phyloP scores from a whole-genome alignment of 345 rosid genomes.

The Turnera subulata region DNA sequence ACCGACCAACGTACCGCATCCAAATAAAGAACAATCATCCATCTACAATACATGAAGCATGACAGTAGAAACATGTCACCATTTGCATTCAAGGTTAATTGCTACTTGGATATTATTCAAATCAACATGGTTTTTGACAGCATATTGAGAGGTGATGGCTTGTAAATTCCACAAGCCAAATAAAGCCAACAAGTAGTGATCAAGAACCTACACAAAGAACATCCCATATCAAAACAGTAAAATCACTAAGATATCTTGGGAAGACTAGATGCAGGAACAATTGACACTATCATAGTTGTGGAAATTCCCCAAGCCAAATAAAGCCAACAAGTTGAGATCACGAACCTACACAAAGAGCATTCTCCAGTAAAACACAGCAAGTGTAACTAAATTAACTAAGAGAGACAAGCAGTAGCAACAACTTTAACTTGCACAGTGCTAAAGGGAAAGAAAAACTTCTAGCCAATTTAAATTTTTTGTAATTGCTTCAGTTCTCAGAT shows the following conservation, averaged over 20 bases:
- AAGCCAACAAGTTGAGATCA: constrained; percentile 2
- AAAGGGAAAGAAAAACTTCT: background rate
- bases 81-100: background rate
- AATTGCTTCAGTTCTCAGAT: constrained; percentile 4
- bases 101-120: background rate
- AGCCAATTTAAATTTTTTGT: background rate
- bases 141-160: constrained; percentile 2
- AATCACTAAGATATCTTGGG: background rate
- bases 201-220: constrained; percentile 4
- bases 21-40: constrained; percentile 45
- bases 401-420: too few species aligned
- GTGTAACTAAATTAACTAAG: background rate
- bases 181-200: background rate
- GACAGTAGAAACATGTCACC: constrained; percentile 11
- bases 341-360: constrained; percentile 1
- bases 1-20: constrained; percentile 23
- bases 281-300: background rate
- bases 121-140: constrained; percentile 2
- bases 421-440: background rate
- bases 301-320: constrained; percentile 5
- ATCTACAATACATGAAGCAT: constrained; percentile 45
- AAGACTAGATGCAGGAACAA: too few species aligned
- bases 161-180: constrained; percentile 6
- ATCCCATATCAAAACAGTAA: background rate
- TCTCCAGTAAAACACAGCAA: background rate